Evolutionary conservation across 441 rosid genomes (phyloP), one percentile per base, ranked within the genome.

Genomic region (Euphorbia schlechtendalii): DNA sequence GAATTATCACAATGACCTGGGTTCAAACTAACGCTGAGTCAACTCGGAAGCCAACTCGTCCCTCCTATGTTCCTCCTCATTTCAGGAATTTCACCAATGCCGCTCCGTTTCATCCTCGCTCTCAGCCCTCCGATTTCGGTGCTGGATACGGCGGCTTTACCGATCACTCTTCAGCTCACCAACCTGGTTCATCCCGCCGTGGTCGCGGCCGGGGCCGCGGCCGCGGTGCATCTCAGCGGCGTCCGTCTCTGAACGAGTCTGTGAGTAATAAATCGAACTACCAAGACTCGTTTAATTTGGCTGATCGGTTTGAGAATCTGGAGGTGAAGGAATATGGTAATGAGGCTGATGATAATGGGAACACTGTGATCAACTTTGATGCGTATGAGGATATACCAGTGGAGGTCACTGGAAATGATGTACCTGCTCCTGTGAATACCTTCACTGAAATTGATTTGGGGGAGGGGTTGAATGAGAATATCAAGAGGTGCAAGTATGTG

Each of bases 381-480:
- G 78, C 81, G 24, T 83, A 83, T 22, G 82, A 81, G 18, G 81
- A 79, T 30, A 74, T 78, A 1, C 81, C 88, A 0, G 85, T 81
- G 48, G 81, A 81, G 61, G 68, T 67, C 11, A 79, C 66, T 20
- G 87, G 87, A 0, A 38, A 49, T 3, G 65, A 83, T 20, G 27
- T 83, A 1, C 78, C 87, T 4, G 41, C 59, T 8, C 77, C 85
- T 11, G 82, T 64, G 40, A n/a, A 34, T 20, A 54, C 66, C 0
- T 83, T 83, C 61, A 76, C 22, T 21, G 87, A 78, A 49, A 72
- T 81, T 36, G 77, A 72, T 48, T 64, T 81, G 53, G 79, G 72
- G 32, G 76, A 65, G 63, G 71, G 62, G 2, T 68, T 83, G 65
- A 74, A 22, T 6, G 56, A 61, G 36, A 83, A 83, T 66, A 73